Evolutionary conservation across 2,329 filamentous ascomycete species (phyloP).

Genomic region (Penicillium sp.): DNA sequence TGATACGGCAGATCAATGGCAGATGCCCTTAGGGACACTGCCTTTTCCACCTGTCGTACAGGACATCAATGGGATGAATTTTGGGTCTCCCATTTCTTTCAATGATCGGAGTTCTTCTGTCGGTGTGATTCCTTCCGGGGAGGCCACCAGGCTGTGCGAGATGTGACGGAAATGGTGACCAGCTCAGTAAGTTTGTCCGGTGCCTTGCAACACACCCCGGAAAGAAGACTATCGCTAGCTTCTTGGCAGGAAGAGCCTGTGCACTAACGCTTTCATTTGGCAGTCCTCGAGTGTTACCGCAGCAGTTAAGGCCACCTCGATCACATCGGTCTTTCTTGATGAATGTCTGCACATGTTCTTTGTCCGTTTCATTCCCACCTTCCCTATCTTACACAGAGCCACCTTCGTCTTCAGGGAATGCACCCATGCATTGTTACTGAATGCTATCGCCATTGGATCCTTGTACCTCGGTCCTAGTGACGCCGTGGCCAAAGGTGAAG

Average conservation of each 20-base stretch:
- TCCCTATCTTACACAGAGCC: conserved; percentile 45
- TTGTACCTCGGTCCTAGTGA: conserved; percentile 46
- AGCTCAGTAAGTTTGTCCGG: conserved; percentile 35
- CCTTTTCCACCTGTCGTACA: conserved; percentile 37
- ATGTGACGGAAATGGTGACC: conserved; percentile 47
- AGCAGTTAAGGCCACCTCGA: conserved; percentile 44
- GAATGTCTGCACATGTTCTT: conserved; percentile 51
- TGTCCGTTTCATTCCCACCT: conserved; percentile 46
- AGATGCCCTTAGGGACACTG: conserved; percentile 43
- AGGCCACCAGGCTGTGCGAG: conserved; percentile 45
- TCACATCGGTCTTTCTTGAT: conserved; percentile 48
- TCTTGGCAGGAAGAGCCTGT: not conserved
- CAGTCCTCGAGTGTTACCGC: conserved; percentile 46
- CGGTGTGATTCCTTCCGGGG: conserved; percentile 42
- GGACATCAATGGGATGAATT: conserved; percentile 29
- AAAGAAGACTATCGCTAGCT: not conserved
- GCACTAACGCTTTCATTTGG: not conserved
- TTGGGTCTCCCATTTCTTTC: conserved; percentile 38
- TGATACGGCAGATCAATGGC: conserved; percentile 41
- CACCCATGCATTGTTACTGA: conserved; percentile 44
- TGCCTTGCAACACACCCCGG: not conserved
- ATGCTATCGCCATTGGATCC: conserved; percentile 48
- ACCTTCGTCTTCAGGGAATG: conserved; percentile 48
- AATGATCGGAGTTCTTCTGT: conserved; percentile 39
- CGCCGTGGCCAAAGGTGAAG: conserved; percentile 45